phyloP scores from a whole-genome alignment of 2,329 filamentous ascomycete species.

The Botryosphaeria dothidea region DNA sequence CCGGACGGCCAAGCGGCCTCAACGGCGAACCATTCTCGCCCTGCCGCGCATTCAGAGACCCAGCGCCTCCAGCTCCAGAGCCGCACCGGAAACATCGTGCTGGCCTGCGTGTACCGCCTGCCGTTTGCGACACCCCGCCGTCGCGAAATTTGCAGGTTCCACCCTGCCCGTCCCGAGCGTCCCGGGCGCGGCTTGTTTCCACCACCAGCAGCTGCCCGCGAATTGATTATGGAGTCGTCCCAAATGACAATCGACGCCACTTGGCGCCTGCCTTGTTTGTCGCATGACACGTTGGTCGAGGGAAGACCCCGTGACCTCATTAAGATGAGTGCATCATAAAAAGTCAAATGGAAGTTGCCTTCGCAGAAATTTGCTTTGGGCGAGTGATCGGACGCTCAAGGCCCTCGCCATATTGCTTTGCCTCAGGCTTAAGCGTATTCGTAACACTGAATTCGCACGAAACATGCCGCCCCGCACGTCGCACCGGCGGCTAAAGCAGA shows the following conservation, averaged over 20 bases:
- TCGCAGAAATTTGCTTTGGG: not conserved
- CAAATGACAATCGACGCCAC: slow-evolving; percentile 13
- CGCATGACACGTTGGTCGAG: not conserved
- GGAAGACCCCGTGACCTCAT: not conserved
- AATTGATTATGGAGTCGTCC: slow-evolving; percentile 17
- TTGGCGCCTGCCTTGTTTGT: not conserved
- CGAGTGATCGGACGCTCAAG: not conserved
- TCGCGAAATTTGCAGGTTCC: slow-evolving; percentile 10
- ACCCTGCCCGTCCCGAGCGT: slow-evolving; percentile 11
- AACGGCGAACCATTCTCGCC: not conserved
- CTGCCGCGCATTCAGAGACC: not conserved
- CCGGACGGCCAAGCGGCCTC: slow-evolving; percentile 2
- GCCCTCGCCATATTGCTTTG: not conserved
- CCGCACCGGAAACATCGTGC: not conserved
- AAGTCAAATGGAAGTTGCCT: not conserved
- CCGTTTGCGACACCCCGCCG: slow-evolving; percentile 4
- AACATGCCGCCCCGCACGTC: not conserved
- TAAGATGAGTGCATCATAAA: slow-evolving; percentile 12
- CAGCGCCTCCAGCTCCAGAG: not conserved
- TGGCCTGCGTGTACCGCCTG: not conserved
- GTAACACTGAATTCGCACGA: not conserved
- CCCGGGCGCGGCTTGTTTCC: slow-evolving; percentile 6
- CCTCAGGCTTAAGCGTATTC: not conserved
- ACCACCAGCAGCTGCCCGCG: not conserved
- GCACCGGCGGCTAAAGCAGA: not conserved